These are phyloP conservation scores for Kwoniella botswanensis DNA, from an alignment of 768 basidiomycete species.

Conservation along the genomic window DNA sequence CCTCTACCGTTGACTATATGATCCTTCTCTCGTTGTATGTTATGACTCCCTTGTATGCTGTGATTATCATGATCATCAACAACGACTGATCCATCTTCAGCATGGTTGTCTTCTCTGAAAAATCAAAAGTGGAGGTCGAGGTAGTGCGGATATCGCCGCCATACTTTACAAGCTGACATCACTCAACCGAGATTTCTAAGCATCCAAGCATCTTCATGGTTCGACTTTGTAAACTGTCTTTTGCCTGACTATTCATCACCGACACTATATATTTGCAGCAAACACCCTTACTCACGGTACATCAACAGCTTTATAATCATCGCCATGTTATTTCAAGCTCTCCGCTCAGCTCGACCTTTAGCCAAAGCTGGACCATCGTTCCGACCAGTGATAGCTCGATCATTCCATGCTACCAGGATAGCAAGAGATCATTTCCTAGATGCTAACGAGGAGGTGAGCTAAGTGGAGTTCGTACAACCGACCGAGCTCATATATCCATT, in stretches of 20 bases:
- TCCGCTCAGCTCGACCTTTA: constrained; percentile 5
- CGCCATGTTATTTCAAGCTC: background rate
- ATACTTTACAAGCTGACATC: background rate
- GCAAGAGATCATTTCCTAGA: constrained; percentile 41
- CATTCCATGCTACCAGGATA: constrained; percentile 37
- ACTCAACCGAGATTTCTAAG: background rate
- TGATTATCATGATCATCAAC: background rate
- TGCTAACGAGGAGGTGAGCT: constrained; percentile 37
- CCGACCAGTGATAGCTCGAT: constrained; percentile 17
- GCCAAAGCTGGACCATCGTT: constrained; percentile 16
- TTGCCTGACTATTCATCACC: background rate
- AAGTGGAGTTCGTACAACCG: background rate
- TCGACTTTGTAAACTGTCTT: background rate
- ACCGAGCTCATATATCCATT: background rate
- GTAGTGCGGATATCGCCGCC: constrained; percentile 16
- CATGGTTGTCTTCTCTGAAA: constrained; percentile 1
- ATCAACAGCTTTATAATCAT: background rate
- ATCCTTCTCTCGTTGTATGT: background rate
- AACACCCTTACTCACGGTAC: too few species aligned
- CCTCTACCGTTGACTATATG: background rate
- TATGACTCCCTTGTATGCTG: too few species aligned
- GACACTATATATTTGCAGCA: too few species aligned
- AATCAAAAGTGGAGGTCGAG: constrained; percentile 2
- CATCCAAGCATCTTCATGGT: background rate
- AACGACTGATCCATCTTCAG: too few species aligned